Base-by-base conservation (phyloP, 169 alveolate genomes). In the Plasmodium cynomolgi region DNA sequence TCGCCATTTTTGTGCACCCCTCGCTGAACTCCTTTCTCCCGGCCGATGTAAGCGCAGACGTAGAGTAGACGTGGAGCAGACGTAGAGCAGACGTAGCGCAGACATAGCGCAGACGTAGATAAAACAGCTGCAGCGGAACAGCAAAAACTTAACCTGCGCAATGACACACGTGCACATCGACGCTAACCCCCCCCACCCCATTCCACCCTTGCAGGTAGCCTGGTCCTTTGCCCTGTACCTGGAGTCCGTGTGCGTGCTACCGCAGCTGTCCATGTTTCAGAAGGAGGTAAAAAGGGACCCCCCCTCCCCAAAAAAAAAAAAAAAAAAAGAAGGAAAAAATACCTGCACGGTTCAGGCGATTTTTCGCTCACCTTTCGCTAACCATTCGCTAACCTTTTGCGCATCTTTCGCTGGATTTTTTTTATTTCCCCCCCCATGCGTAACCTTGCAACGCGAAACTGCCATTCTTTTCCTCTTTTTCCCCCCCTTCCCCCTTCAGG, bases 201-300 rank as follows among this genome's bases (percentile, higher is more conserved):
- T 80, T 88, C 11, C 9, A 15, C 9, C 62, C n/a, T 54, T 31
- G 62, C 31, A 84, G 77, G 82, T 73, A 7, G 62, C 98, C 72
- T 98, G 99, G 99, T 97, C 99, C 5, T 98, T 98, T 91, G 99
- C 99, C 37, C 96, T 98, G 47, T 98, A 98, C 84, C 93, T 98
- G 84, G 99, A 98, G 84, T 95, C 99, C 31, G 97, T 98, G 58
- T 97, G 98, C 81, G 98, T 98, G 11, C 95, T 98, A 44, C 99
- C 99, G 8, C 99, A 98, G 84, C 95, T 98, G 77, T 93, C 97
- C 77, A 97, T 97, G 98, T 97, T 98, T 91, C 99, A 98, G 81
- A 97, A 96, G 74, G 97, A 98, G 75, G 98, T 95, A 84, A 90
- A 26, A 72, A 79, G 74, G 33, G 37, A 0, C 3, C 34, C 23